Evolutionary conservation across 2,329 filamentous ascomycete species (phyloP), one percentile per base, ranked within the genome.

Genomic region (Lizonia empirigonia): DNA sequence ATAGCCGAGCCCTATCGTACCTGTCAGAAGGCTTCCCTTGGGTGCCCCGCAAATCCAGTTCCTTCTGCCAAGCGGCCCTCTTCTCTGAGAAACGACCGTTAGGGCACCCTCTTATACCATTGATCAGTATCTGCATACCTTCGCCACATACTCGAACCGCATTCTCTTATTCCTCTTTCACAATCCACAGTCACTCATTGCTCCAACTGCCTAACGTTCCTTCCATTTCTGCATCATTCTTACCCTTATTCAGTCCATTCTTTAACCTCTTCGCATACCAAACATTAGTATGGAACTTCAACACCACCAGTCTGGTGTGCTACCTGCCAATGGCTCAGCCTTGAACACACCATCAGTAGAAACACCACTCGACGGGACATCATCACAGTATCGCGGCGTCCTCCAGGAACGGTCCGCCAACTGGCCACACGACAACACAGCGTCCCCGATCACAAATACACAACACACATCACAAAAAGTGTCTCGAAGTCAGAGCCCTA

Each of bases 351-450:
- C 41, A 62, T 68, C 53, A 52, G 58, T 39, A 67, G 64, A 23
- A 60, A 54, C 35, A 47, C 33, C 51, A 29, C 48, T 56, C 16
- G 60, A 63, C 3, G 38, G 41, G n/a, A 24, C 39, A 22, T 59
- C 52, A 27, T 51, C 52, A 47, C 58, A 62, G 33, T 56, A 55
- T 22, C 59, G 56, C 24, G 49, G 68, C 52, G 68, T 74, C 7
- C 60, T 78, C 19, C 76, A 76, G 45, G 76, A 77, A 50, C 71
- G 74, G 27, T 76, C 71, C 35, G 69, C 65, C 41, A 78, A 78
- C 51, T 68, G 72, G 50, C 69, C 75, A 41, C 68, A 72, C 35
- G 68, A 69, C 5, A 55, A 62, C 27, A 50, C 45, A 39, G 52
- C 37, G 45, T 42, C 52, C 65, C 49, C 55, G 27, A 41, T 48